Base-by-base conservation (phyloP, 1,284 basidiomycete species). In the Xerocomus cyaneibrunnescens region DNA sequence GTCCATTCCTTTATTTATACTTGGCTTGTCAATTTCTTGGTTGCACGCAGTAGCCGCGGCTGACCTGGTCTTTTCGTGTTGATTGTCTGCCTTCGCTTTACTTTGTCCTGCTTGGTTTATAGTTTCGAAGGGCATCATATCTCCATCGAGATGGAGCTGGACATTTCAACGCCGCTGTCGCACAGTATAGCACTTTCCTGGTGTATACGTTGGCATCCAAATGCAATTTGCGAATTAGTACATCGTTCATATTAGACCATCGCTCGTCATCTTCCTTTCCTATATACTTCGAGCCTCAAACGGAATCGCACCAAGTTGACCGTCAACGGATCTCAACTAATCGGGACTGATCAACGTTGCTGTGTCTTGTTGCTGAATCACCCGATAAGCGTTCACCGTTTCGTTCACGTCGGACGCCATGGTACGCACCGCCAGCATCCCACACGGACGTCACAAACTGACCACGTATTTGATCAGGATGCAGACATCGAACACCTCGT, bases 401-500 rank as follows among this genome's bases (percentile, higher is more conserved):
- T 31, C 27, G n/a, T 41, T 43, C 36, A 39, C 54, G 10, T 19
- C 19, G 47, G 19, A 27, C 43, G n/a, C 2, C 23, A 16, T 45
- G 48, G 42, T 50, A 21, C 22, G 42, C n/a, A 23, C 9, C n/a
- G 6, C 12, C 25, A n/a, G 23, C 5, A 22, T 19, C 36, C 36
- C 5, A 32, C 16, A 17, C 19, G 7, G n/a, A 25, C 13, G 7
- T 34, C 28, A 10, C 36, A 28, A 19, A 16, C 48, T 40, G 28
- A 62, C 35, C 19, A 38, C 10, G 8, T 13, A 7, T 30, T 25
- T 47, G n/a, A 34, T 28, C 21, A 64, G 74, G 65, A 79, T 58
- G 77, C 74, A 46, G 78, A 85, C 64, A 76, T 91, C 46, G 89
- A 92, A 70, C 81, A 85, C 48, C 77, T 89, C 22, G 82, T 91